Evolutionary conservation across 2,329 filamentous ascomycete species (phyloP), one percentile per base, ranked within the genome.

Genomic region (Paecilomyces sp.): DNA sequence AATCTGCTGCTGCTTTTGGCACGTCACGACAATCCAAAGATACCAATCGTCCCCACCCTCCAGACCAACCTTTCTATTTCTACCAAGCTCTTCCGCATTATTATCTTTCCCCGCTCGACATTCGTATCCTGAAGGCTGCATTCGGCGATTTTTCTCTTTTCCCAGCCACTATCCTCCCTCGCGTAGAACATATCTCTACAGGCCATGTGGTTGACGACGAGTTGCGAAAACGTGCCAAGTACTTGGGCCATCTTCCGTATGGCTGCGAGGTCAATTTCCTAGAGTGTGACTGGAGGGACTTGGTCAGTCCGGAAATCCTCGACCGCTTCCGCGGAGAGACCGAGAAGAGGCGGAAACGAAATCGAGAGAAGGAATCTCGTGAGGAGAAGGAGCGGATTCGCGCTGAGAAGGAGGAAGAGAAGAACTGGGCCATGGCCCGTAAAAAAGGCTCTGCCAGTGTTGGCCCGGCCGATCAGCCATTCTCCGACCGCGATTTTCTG

Each of bases 281-380:
- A 1, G 92, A 97, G 75, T 97, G 92, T 70, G 92, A 97, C 72
- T 97, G 92, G 92, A 92, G 90, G 2, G 92, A 96, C 65, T 90
- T 94, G 41, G 90, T 97, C 4, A 83, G 86, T 2, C 81, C 86
- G 0, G 88, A 90, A 56, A 83, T 90, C 3, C 79, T 97, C n/a
- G 86, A 86, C 47, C 82, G 83, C 1, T 97, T 96, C 74, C 80
- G 82, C n/a, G 76, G 80, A 0, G 91, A 96, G 61, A 88, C 94
- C 57, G 89, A 90, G 64, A 83, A 85, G 59, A 83, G 92, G 57
- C 82, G 91, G 59, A 91, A 88, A 73, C 83, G 84, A 58, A 92
- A 95, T 67, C 81, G 82, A 5, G 92, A 96, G 65, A 96, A 96
- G 74, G 90, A 91, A 61, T 84, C 83, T 0, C 87, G 90, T 61